Percentiles rank a stretch among this genome's conserved stretches.
Evolutionary conservation across 371 early-diverging fungal genomes (phyloP).

Genomic region (Rhizopus delemar): DNA sequence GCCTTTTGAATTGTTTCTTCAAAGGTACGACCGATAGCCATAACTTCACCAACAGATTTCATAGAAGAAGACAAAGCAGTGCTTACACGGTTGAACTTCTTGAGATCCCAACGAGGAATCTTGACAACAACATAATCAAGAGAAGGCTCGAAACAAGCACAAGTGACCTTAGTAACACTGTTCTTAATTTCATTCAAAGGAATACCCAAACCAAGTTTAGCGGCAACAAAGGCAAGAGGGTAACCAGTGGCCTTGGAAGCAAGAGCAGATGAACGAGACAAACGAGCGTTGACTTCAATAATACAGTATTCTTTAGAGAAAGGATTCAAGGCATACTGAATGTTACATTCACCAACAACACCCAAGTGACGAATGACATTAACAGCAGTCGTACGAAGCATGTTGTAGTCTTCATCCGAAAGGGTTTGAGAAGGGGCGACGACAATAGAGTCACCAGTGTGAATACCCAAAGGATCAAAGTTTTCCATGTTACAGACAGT

Average conservation of each 20-base stretch:
- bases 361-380: slow-evolving; percentile 83
- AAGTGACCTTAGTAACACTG: slow-evolving; percentile 91
- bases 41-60: slow-evolving; percentile 97
- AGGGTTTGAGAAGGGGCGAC: slow-evolving; percentile 94
- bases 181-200: slow-evolving; percentile 86
- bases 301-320: slow-evolving; percentile 88
- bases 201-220: slow-evolving; percentile 89
- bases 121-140: slow-evolving; percentile 93
- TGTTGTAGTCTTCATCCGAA: slow-evolving; percentile 92
- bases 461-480: slow-evolving; percentile 96
- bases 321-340: slow-evolving; percentile 95
- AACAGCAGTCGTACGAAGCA: slow-evolving; percentile 90
- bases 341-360: slow-evolving; percentile 96
- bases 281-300: slow-evolving; percentile 95
- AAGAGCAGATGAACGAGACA: slow-evolving; percentile 88
- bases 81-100: slow-evolving; percentile 89
- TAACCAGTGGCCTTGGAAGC: slow-evolving; percentile 96
- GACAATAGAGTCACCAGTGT: slow-evolving; percentile 95
- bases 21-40: slow-evolving; percentile 93
- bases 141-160: slow-evolving; percentile 93
- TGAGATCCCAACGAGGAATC: slow-evolving; percentile 96
- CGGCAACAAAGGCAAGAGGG: slow-evolving; percentile 94
- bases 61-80: slow-evolving; percentile 85
- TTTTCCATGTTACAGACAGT: slow-evolving; percentile 99
- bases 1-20: slow-evolving; percentile 97